Evolutionary conservation across 441 rosid species (phyloP), one percentile per base, ranked within the genome.

Genomic region (Lepidium campestre): DNA sequence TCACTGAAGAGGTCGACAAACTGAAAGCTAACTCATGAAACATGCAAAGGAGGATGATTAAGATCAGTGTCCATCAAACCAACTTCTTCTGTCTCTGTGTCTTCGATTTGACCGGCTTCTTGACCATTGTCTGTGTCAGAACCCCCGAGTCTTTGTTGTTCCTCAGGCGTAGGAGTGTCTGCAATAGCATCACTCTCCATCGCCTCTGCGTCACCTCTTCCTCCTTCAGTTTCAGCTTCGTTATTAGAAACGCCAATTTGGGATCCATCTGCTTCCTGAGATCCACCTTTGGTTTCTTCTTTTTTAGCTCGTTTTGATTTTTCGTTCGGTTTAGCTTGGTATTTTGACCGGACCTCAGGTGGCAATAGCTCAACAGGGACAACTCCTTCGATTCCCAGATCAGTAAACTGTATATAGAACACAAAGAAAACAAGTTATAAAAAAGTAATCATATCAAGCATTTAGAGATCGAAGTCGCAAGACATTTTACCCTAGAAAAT

Each of bases 361-460:
- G 94, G 86, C 77, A 91, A 81, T 57, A 94, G 86, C 62, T 94
- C 99, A 55, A 86, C 75, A 40, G 97, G 98, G 70, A 94, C 98
- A 67, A 94, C 97, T 66, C 97, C 99, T 80, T 91, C 99, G 50
- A 94, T 84, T 35, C 99, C 97, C 62, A 79, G 80, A 62, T 94
- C 97, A 10, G 97, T 86, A 72, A 94, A 94, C 99, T 94, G 94
- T 82, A 81, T 82, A 81, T 7, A 54, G 19, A 59, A 57, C 8
- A 40, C 35, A 18, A 31, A 45, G 40, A 42, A 42, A 45, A 59
- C 17, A 19, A 36, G 32, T 41, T 57, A n/a, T 5, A 0, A 54
- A 34, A n/a, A 49, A 25, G 15, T 29, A 60, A 61, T 67, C 60
- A 67, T 29, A 45, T 17, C n/a, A 47, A 37, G 20, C 65, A 74